Conservation (phyloP, 257 asterid species). For the Handroanthus guayacan region DNA sequence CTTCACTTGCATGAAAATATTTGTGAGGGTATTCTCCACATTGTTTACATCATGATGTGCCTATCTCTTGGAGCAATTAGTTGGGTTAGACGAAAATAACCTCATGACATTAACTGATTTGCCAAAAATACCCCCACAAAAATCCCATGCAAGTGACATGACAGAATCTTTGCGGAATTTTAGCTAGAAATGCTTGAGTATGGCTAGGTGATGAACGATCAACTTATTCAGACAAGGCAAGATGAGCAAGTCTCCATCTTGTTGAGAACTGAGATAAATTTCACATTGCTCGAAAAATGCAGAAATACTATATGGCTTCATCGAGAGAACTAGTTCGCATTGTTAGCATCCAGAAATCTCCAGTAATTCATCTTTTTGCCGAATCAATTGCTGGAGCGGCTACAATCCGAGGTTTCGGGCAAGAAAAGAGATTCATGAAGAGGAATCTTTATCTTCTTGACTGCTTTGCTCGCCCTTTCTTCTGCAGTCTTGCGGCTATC, state of each 20-base stretch:
- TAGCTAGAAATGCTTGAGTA: too few species aligned
- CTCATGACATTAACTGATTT: too few species aligned
- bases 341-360: slow-evolving; percentile 99
- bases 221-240: background rate
- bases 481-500: slow-evolving; percentile 96
- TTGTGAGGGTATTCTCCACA: too few species aligned
- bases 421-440: slow-evolving; percentile 98
- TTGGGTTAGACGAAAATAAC: too few species aligned
- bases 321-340: slow-evolving; percentile 98
- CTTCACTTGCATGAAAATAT: too few species aligned
- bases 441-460: slow-evolving; percentile 96
- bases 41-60: too few species aligned
- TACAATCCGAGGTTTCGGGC: slow-evolving; percentile 97
- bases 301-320: slow-evolving; percentile 99
- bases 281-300: slow-evolving; percentile 42
- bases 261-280: background rate
- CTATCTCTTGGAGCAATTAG: too few species aligned
- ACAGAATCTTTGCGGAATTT: too few species aligned
- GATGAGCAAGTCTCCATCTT: background rate
- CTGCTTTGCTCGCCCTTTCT: slow-evolving; percentile 97
- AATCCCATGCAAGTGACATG: too few species aligned
- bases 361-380: slow-evolving; percentile 88
- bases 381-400: slow-evolving; percentile 99
- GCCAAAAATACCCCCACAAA: too few species aligned
- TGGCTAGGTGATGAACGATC: background rate